Base-by-base conservation (phyloP, 1,284 basidiomycete species). In the Agroathelia rolfsii region DNA sequence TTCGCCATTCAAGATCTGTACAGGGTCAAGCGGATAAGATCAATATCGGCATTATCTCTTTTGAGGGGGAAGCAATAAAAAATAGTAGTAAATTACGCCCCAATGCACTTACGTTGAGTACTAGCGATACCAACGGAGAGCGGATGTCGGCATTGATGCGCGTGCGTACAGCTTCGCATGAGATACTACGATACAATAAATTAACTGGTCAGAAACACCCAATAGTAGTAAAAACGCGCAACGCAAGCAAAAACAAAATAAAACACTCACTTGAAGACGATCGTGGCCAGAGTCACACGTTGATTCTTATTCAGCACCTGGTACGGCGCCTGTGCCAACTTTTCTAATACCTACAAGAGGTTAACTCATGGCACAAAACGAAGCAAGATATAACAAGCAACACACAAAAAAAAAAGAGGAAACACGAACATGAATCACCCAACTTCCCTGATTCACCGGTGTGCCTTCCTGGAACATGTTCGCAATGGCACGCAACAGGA, bases 401-500 rank as follows among this genome's bases (percentile, higher is more conserved):
- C n/a, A n/a, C n/a, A n/a, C n/a, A n/a, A n/a, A n/a, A n/a, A n/a
- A n/a, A n/a, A n/a, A n/a, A n/a, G n/a, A n/a, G n/a, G n/a, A n/a
- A 39, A 24, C 16, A 50, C 63, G 23, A 36, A 80, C 74, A 45
- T 69, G 62, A 10, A 58, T 56, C 8, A 69, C 60, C 68, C 76
- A 78, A 8, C 52, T 48, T 7, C 58, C 64, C 14, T 67, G 62
- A 17, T 62, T 53, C 15, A 66, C 40, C 3, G 49, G 47, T 11
- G 56, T 55, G 13, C 58, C 59, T 34, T 77, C 71, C 42, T 77
- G 72, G 50, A 90, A 81, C 20, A 72, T 60, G 51, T 98, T 98
- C 13, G 86, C 78, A 13, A 96, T 47, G 0, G 78, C 78, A 13
- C 94, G 72, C 34, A 95, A 58, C 1, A 84, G 68, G n/a, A 98